Evolutionary conservation across 2,329 filamentous ascomycete species (phyloP), one percentile per base, ranked within the genome.

Genomic region (Aspergillus versicolor): DNA sequence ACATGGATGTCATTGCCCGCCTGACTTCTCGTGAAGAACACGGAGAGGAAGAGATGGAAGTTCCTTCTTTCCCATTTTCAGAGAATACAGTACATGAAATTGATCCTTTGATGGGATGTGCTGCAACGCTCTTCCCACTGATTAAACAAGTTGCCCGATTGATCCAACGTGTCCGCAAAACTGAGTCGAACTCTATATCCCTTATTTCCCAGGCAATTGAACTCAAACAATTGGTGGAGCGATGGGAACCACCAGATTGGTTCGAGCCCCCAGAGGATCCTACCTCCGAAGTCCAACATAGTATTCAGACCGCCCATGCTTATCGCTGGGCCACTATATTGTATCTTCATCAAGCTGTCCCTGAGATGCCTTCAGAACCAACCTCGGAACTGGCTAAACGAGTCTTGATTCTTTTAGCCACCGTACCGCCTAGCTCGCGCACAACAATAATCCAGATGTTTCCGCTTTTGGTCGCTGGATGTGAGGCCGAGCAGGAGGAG

Each of bases 51-150:
- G 74, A 80, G 5, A 63, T 81, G 17, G 48, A 75, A 70, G 11
- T 69, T 19, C 64, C 67, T n/a, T 66, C 69, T 21, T 72, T 77
- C n/a, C 73, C 75, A 30, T 70, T 75, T 22, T 76, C 79, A 5
- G 75, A 67, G 53, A 74, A 70, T 67, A 74, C 69, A 59, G 76
- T 84, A 55, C 75, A 82, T 21, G 79, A 85, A 57, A 79, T 90
- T n/a, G 88, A 90, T 70, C 87, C 87, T 4, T 71, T 90, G 30
- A 87, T 90, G 84, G 88, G 88, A 11, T 88, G 85, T 64, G 87
- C 87, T 6, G 77, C 80, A 32, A 86, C 85, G 0, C 77, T 90
- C 0, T 90, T 90, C 64, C 88, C 87, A 1, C 74, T 89, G 1
- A 88, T 90, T 59, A 85, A 87, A 11, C 81, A 82, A 19, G 85